Percentiles rank a stretch among this genome's conserved stretches.
These are phyloP conservation scores for Citrus cavaleriei DNA, from an alignment of 345 rosid genomes.

Conservation along the genomic window DNA sequence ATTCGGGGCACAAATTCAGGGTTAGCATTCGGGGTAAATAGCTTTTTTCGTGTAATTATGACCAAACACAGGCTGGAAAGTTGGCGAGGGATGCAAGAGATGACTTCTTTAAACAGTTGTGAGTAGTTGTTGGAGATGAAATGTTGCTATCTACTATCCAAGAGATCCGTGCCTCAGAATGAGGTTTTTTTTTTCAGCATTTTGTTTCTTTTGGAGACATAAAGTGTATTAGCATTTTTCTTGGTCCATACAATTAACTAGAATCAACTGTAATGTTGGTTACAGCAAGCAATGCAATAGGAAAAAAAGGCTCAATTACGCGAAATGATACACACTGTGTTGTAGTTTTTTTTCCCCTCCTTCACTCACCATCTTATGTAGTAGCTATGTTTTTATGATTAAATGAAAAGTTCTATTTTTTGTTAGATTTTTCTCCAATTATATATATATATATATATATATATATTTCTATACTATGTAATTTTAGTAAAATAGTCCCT, in stretches of 20 bases:
- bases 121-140: constrained; percentile 35
- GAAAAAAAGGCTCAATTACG: neutral
- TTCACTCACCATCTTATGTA: neutral
- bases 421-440: neutral
- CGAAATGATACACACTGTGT: neutral
- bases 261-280: neutral
- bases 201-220: constrained; percentile 15
- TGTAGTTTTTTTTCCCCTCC: neutral
- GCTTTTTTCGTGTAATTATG: neutral
- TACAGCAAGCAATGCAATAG: neutral
- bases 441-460: too few species aligned
- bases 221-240: neutral
- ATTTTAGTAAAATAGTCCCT: neutral
- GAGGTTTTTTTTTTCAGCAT: constrained; percentile 3
- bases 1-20: too few species aligned
- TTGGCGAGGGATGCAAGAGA: constrained; percentile 29
- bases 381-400: neutral
- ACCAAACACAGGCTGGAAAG: constrained; percentile 30
- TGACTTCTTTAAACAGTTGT: constrained; percentile 28
- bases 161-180: constrained; percentile 29
- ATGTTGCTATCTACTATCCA: constrained; percentile 25
- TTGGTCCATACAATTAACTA: constrained; percentile 2
- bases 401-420: neutral
- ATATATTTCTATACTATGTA: too few species aligned
- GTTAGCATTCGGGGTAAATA: too few species aligned